Evolutionary conservation across 495 filamentous ascomycete species (phyloP).

Genomic region (Peziza echinospora): DNA sequence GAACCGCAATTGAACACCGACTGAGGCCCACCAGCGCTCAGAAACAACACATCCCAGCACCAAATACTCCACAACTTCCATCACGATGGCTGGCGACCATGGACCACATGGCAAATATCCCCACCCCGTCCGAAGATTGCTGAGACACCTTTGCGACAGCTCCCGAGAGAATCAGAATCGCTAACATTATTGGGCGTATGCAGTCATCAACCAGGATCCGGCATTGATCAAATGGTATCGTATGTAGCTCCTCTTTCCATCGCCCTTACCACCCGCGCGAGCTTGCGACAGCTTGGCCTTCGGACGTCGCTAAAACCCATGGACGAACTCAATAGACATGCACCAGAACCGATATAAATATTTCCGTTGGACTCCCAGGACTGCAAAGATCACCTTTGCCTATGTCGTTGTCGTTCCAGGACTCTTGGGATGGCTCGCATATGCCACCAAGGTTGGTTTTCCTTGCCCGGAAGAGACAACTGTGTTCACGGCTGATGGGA

Average conservation of each 20-base stretch:
- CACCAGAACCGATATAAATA: constrained; percentile 70
- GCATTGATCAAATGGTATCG: constrained; percentile 54
- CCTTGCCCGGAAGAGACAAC: neutral
- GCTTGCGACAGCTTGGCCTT: neutral
- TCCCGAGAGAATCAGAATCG: neutral
- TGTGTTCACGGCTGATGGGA: neutral
- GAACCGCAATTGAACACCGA: too few species aligned
- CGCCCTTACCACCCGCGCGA: neutral
- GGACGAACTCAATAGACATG: constrained; percentile 43
- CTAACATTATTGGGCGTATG: constrained; percentile 7
- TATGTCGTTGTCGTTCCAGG: constrained; percentile 51
- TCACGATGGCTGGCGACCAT: neutral
- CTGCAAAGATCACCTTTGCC: constrained; percentile 51
- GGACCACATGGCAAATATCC: neutral
- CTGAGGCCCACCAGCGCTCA: too few species aligned
- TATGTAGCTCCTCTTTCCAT: constrained; percentile 26
- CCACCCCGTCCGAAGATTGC: neutral
- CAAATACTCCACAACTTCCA: neutral
- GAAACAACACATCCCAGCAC: too few species aligned
- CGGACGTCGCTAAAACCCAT: neutral
- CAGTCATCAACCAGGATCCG: constrained; percentile 49
- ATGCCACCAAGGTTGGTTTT: constrained; percentile 46
- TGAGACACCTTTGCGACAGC: neutral
- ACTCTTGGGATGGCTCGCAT: constrained; percentile 46
- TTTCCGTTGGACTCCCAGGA: constrained; percentile 78